These are phyloP conservation scores for Xylona heveae DNA, from an alignment of 495 filamentous ascomycete genomes.

Conservation along the genomic window DNA sequence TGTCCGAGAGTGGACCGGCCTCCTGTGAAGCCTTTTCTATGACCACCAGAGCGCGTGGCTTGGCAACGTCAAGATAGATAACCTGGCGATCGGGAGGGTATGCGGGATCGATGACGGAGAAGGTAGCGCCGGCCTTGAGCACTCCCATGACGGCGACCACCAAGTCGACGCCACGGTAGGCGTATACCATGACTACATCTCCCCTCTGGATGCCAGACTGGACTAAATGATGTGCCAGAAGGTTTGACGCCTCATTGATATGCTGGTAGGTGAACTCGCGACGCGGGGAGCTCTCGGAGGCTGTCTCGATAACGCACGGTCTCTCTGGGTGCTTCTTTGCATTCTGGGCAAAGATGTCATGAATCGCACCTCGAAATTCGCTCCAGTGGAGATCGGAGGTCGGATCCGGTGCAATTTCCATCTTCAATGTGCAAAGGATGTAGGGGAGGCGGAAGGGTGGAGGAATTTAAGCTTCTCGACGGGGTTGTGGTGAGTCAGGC, in stretches of 20 bases:
- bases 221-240: slow-evolving; percentile 57
- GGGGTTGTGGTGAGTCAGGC: no score
- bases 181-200: slow-evolving; percentile 89
- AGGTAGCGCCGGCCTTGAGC: slow-evolving; percentile 38
- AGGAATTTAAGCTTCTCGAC: no score
- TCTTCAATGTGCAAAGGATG: no score
- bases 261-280: slow-evolving; percentile 70
- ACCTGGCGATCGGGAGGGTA: slow-evolving; percentile 80
- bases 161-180: slow-evolving; percentile 57
- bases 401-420: slow-evolving; percentile 66
- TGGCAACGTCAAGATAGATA: slow-evolving; percentile 77
- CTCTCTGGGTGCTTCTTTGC: slow-evolving; percentile 54
- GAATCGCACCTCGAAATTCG: slow-evolving; percentile 59
- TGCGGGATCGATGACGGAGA: slow-evolving; percentile 67
- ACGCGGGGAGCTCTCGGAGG: slow-evolving; percentile 30
- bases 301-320: slow-evolving; percentile 70
- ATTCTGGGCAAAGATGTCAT: slow-evolving; percentile 54
- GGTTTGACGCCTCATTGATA: slow-evolving; percentile 71
- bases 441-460: no score
- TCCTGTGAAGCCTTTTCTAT: slow-evolving; percentile 65
- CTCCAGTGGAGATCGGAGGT: slow-evolving; percentile 66
- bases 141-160: slow-evolving; percentile 39
- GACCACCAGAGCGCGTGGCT: slow-evolving; percentile 55
- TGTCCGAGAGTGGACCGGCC: slow-evolving; percentile 42
- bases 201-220: slow-evolving; percentile 50